Evolutionary conservation across 768 basidiomycete species (phyloP).

Genomic region (Filobasidium wieringae): DNA sequence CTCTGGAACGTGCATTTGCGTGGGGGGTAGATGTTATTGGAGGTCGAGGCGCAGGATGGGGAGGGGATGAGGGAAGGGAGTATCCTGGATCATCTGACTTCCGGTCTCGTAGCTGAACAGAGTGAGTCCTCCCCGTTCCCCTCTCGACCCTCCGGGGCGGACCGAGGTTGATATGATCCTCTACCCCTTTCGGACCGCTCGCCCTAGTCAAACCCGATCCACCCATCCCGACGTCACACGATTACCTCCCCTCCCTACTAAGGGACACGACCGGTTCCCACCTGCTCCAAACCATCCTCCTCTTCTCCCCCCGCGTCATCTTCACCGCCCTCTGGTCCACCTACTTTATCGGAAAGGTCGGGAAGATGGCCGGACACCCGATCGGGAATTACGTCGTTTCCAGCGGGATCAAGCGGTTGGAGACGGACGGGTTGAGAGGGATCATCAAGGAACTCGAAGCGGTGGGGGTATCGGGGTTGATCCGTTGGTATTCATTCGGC

Average conservation of each 20-base stretch:
- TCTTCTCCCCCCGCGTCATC: conserved; percentile 49
- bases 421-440: conserved; percentile 48
- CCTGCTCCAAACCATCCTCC: conserved; percentile 68
- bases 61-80: conserved; percentile 53
- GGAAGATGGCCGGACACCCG: conserved; percentile 66
- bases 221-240: conserved; percentile 37
- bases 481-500: conserved; percentile 49
- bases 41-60: conserved; percentile 62
- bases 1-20: background rate
- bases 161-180: conserved; percentile 10
- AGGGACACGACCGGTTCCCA: conserved; percentile 82
- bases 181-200: conserved; percentile 13
- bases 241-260: conserved; percentile 69
- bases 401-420: conserved; percentile 56
- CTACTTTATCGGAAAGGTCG: conserved; percentile 63
- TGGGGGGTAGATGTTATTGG: conserved; percentile 56
- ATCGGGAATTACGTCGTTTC: conserved; percentile 90
- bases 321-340: conserved; percentile 62
- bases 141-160: background rate
- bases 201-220: conserved; percentile 16
- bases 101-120: conserved; percentile 57
- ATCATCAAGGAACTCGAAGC: conserved; percentile 52
- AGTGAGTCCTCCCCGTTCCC: conserved; percentile 44
- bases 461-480: conserved; percentile 50
- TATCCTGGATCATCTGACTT: conserved; percentile 67